These are phyloP conservation scores for Mycosphaerella arachidis DNA, from an alignment of 2,329 filamentous ascomycete species.

Conservation along the genomic window DNA sequence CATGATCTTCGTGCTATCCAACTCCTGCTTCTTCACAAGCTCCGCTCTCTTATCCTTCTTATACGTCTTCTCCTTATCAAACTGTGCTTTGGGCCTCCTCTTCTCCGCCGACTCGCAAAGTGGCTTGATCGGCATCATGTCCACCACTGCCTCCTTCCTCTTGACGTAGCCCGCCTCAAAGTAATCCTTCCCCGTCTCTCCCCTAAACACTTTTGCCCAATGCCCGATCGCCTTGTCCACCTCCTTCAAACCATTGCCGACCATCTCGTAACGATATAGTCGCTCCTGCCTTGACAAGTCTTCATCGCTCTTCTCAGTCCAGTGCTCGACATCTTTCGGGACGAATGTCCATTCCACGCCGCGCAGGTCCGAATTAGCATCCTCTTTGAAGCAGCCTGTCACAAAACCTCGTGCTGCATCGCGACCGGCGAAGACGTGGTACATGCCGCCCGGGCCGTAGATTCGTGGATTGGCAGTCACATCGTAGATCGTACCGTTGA, in stretches of 20 bases:
- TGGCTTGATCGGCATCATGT: slow-evolving; percentile 41
- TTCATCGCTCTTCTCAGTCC: slow-evolving; percentile 23
- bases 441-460: slow-evolving; percentile 70
- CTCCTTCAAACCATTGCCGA: slow-evolving; percentile 58
- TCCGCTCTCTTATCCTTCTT: slow-evolving; percentile 9
- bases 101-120: slow-evolving; percentile 58
- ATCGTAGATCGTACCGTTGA: slow-evolving; percentile 85
- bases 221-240: slow-evolving; percentile 66
- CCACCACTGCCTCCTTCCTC: slow-evolving; percentile 58
- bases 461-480: slow-evolving; percentile 56
- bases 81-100: slow-evolving; percentile 50
- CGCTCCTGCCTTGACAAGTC: slow-evolving; percentile 24
- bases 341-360: slow-evolving; percentile 84
- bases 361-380: slow-evolving; percentile 76
- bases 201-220: slow-evolving; percentile 76
- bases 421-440: slow-evolving; percentile 78
- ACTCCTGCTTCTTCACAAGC: slow-evolving; percentile 5
- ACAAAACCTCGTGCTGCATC: slow-evolving; percentile 88
- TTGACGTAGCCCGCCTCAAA: slow-evolving; percentile 71
- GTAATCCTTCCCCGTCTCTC: slow-evolving; percentile 67
- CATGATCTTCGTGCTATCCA: slow-evolving; percentile 2
- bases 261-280: slow-evolving; percentile 56
- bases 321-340: slow-evolving; percentile 50
- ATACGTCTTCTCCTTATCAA: slow-evolving; percentile 17
- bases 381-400: slow-evolving; percentile 85